These are phyloP conservation scores for Aspergillaceae sp. DNA, from an alignment of 2,329 filamentous ascomycete genomes.

Conservation along the genomic window DNA sequence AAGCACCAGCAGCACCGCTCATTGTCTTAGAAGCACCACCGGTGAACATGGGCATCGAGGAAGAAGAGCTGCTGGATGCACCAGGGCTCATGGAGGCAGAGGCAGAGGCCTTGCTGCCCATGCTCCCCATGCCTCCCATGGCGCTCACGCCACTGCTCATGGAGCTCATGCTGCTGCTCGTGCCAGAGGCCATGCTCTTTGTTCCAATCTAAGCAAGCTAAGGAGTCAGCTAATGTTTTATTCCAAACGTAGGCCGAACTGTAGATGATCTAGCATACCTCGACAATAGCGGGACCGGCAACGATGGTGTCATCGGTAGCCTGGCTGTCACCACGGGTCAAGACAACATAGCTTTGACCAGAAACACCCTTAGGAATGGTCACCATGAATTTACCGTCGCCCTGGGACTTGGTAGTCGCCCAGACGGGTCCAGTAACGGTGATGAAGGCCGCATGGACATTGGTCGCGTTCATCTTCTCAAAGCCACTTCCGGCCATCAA, in stretches of 20 bases:
- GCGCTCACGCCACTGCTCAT: too few species aligned
- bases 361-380: slow-evolving; percentile 15
- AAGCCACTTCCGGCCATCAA: slow-evolving; percentile 18
- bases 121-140: not conserved
- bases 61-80: not conserved
- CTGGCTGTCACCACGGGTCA: slow-evolving; percentile 16
- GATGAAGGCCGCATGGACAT: slow-evolving; percentile 13
- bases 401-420: slow-evolving; percentile 4
- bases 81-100: not conserved
- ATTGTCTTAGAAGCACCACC: not conserved
- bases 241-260: not conserved
- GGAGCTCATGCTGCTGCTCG: too few species aligned
- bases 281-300: slow-evolving; percentile 25
- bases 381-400: slow-evolving; percentile 12
- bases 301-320: slow-evolving; percentile 22
- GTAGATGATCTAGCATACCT: slow-evolving; percentile 9
- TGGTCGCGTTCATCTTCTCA: slow-evolving; percentile 12
- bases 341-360: slow-evolving; percentile 23
- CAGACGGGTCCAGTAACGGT: slow-evolving; percentile 17
- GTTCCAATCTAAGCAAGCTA: not conserved
- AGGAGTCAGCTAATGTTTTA: not conserved
- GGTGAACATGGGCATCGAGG: not conserved
- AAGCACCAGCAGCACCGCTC: not conserved
- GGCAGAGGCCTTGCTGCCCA: not conserved
- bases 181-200: not conserved